Conservation (phyloP, 1,139 yeast genomes). For the Zygoascus hellenicus region DNA sequence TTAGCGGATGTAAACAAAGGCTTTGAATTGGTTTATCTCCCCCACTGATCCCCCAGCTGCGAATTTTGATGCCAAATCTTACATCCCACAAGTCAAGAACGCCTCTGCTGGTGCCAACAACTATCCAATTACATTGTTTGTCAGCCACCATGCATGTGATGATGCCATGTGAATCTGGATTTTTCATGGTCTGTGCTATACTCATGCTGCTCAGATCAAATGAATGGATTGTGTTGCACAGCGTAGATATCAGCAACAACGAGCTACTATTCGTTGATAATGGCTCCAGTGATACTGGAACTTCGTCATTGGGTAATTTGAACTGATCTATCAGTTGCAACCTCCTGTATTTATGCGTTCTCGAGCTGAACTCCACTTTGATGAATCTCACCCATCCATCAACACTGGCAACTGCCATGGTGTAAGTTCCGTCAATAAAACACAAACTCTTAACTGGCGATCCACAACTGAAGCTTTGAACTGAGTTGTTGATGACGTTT, state of each 20-base stretch:
- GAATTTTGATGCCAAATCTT: slow-evolving; percentile 56
- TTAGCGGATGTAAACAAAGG: slow-evolving; percentile 42
- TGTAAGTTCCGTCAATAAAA: slow-evolving; percentile 56
- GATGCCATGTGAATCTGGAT: slow-evolving; percentile 60
- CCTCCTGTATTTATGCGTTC: slow-evolving; percentile 33
- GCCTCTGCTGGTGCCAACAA: slow-evolving; percentile 73
- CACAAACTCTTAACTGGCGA: slow-evolving; percentile 29
- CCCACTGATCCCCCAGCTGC: slow-evolving; percentile 54
- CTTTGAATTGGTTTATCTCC: slow-evolving; percentile 42
- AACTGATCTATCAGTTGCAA: slow-evolving; percentile 7
- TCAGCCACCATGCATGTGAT: slow-evolving; percentile 59
- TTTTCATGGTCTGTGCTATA: slow-evolving; percentile 40
- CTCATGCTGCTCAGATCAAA: slow-evolving; percentile 60
- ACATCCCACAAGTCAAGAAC: slow-evolving; percentile 75
- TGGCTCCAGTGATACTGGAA: slow-evolving; percentile 39
- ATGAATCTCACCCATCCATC: slow-evolving; percentile 60
- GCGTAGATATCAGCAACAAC: slow-evolving; percentile 44
- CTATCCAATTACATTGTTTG: slow-evolving; percentile 50
- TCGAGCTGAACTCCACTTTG: slow-evolving; percentile 40
- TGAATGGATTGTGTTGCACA: slow-evolving; percentile 47
- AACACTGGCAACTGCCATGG: slow-evolving; percentile 60
- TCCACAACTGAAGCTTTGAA: slow-evolving; percentile 31
- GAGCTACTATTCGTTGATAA: slow-evolving; percentile 13
- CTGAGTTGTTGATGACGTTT: slow-evolving; percentile 57
- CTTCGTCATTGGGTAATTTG: slow-evolving; percentile 30